phyloP scores from a whole-genome alignment of 208 protist species.

The Angomonas ambiguus region DNA sequence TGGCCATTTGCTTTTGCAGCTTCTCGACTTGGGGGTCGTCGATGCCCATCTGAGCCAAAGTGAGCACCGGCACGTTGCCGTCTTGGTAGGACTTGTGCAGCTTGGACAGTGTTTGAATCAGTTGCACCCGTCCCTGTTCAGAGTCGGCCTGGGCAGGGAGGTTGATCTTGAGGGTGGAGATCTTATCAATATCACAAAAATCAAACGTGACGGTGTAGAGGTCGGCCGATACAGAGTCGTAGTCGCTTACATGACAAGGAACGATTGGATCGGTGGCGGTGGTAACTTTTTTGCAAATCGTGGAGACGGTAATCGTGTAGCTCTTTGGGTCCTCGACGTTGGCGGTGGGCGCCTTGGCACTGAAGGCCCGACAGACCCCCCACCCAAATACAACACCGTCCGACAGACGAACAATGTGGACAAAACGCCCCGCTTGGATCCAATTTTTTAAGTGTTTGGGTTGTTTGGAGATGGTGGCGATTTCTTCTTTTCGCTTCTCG shows the following conservation, averaged over 20 bases:
- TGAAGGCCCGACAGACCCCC: conserved; percentile 77
- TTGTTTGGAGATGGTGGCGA: conserved; percentile 69
- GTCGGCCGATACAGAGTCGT: conserved; percentile 76
- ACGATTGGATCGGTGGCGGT: conserved; percentile 30
- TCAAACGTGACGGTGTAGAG: conserved; percentile 86
- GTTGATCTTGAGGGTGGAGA: conserved; percentile 76
- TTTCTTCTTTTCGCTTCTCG: conserved; percentile 54
- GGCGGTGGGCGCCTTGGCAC: conserved; percentile 47
- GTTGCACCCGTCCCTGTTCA: conserved; percentile 60
- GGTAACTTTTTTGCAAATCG: conserved; percentile 80
- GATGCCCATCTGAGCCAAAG: conserved; percentile 96
- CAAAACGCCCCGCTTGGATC: conserved; percentile 94
- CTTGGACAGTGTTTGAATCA: conserved; percentile 76
- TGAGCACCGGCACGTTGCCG: conserved; percentile 88
- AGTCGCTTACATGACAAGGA: conserved; percentile 77
- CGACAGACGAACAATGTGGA: conserved; percentile 66
- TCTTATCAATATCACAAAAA: conserved; percentile 67
- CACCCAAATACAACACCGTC: conserved; percentile 79
- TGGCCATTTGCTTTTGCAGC: conserved; percentile 76
- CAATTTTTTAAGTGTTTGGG: conserved; percentile 93
- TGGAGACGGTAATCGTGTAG: conserved; percentile 64
- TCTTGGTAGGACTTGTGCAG: conserved; percentile 68
- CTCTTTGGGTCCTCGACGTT: conserved; percentile 57
- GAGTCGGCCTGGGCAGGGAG: conserved; percentile 73
- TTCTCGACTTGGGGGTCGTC: conserved; percentile 75